Percentiles rank a stretch among this genome's conserved stretches.
Conservation (phyloP, 345 rosid species). For the Aquilaria yunnanensis region DNA sequence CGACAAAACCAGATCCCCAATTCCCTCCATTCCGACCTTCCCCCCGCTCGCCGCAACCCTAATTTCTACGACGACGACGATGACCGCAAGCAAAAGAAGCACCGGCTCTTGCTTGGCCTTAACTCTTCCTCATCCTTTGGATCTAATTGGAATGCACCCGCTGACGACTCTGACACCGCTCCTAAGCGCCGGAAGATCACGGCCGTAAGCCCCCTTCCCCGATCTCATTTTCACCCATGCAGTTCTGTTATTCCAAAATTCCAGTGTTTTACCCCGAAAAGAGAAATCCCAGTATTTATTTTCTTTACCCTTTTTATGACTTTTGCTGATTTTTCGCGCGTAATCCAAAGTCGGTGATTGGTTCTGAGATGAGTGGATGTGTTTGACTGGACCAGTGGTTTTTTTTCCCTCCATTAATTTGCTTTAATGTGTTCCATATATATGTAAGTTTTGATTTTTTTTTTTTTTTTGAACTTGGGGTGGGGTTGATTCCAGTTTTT, state of each 20-base stretch:
- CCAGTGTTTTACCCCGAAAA: background rate
- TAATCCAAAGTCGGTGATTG: constrained; percentile 25
- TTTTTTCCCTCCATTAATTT: constrained; percentile 5
- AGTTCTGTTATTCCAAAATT: background rate
- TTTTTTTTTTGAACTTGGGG: constrained; percentile 24
- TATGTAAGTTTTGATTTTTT: constrained; percentile 28
- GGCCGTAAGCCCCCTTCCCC: constrained; percentile 14
- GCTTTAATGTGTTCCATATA: background rate
- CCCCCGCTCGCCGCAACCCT: constrained; percentile 56
- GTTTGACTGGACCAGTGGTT: constrained; percentile 53
- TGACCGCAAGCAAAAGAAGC: constrained; percentile 73
- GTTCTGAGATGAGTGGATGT: constrained; percentile 34
- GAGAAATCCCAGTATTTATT: background rate
- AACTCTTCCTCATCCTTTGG: constrained; percentile 33
- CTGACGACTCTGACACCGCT: constrained; percentile 32
- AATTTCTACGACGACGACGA: constrained; percentile 58
- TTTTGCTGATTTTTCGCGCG: constrained; percentile 51
- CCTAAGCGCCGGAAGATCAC: constrained; percentile 32
- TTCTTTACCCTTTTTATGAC: background rate
- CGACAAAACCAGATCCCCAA: constrained; percentile 47
- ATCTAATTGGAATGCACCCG: constrained; percentile 38
- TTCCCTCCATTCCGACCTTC: constrained; percentile 31
- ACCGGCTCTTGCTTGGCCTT: constrained; percentile 55
- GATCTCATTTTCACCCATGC: constrained; percentile 42
- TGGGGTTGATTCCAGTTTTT: constrained; percentile 23